These are phyloP conservation scores for Albifimbria verrucaria DNA, from an alignment of 2,329 filamentous ascomycete species.

Conservation along the genomic window DNA sequence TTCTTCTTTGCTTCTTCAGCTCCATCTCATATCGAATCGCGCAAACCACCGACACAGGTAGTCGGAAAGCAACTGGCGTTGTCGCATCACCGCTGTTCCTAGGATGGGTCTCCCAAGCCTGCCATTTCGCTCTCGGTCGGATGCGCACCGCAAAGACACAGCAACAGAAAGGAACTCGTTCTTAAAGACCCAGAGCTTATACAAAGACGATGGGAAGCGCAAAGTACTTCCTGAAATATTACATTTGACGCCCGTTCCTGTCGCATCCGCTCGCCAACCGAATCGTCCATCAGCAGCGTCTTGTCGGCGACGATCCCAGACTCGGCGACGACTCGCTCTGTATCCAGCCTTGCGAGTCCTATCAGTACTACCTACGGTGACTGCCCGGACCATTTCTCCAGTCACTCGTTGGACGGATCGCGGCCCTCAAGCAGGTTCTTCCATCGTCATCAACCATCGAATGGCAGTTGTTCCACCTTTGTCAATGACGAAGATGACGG, in stretches of 20 bases:
- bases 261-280: slow-evolving; percentile 31
- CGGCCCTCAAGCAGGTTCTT: slow-evolving; percentile 22
- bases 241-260: slow-evolving; percentile 22
- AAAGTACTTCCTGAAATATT: slow-evolving; percentile 27
- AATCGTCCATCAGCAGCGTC: slow-evolving; percentile 35
- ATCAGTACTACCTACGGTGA: slow-evolving; percentile 33
- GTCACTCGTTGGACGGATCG: slow-evolving; percentile 19
- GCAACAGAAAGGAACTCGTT: neutral
- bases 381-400: slow-evolving; percentile 27
- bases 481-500: slow-evolving; percentile 33
- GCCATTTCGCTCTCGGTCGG: neutral
- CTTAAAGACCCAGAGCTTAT: slow-evolving; percentile 1
- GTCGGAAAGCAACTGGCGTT: too few relatives aligned
- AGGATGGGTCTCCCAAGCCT: neutral
- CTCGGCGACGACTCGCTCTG: slow-evolving; percentile 34
- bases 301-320: slow-evolving; percentile 34
- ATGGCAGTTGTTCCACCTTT: slow-evolving; percentile 34
- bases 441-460: slow-evolving; percentile 30
- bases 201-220: slow-evolving; percentile 7
- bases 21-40: neutral
- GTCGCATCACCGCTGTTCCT: neutral
- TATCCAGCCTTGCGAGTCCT: slow-evolving; percentile 31
- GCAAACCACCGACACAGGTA: too few relatives aligned
- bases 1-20: neutral
- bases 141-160: neutral